phyloP scores from a whole-genome alignment of 345 rosid species.

The Linum lewisii region DNA sequence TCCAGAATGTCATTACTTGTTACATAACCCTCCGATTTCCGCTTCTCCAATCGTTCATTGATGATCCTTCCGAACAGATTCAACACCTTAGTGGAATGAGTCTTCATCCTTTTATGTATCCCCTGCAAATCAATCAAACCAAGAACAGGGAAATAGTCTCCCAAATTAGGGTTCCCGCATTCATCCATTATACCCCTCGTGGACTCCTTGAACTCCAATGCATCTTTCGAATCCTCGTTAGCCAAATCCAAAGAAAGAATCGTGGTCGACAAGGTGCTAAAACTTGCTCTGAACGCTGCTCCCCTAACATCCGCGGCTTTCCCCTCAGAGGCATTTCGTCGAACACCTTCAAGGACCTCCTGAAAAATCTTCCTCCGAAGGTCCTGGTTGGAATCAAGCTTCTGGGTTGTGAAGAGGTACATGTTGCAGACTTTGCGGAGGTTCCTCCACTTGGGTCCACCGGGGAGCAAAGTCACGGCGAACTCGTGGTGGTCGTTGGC shows the following conservation, averaged over 20 bases:
- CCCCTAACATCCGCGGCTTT: constrained; percentile 20
- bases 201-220: constrained; percentile 16
- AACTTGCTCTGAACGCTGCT: constrained; percentile 16
- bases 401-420: constrained; percentile 16
- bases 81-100: constrained; percentile 16
- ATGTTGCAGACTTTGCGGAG: constrained; percentile 23
- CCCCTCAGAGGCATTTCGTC: constrained; percentile 14
- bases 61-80: constrained; percentile 19
- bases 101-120: constrained; percentile 8
- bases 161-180: constrained; percentile 31
- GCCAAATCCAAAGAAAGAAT: constrained; percentile 24
- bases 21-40: constrained; percentile 5
- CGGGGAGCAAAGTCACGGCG: not conserved
- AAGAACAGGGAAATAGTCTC: constrained; percentile 27
- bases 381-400: constrained; percentile 21
- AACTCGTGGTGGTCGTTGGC: not conserved
- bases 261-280: constrained; percentile 18
- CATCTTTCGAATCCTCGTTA: constrained; percentile 5
- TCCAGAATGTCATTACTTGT: constrained; percentile 28
- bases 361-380: constrained; percentile 16
- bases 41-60: constrained; percentile 14
- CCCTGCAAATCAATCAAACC: constrained; percentile 24
- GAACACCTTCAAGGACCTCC: constrained; percentile 13
- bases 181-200: constrained; percentile 17
- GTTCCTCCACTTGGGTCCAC: constrained; percentile 16